Conservation (phyloP, 305 asterid species). For the Rubia tinctorum region DNA sequence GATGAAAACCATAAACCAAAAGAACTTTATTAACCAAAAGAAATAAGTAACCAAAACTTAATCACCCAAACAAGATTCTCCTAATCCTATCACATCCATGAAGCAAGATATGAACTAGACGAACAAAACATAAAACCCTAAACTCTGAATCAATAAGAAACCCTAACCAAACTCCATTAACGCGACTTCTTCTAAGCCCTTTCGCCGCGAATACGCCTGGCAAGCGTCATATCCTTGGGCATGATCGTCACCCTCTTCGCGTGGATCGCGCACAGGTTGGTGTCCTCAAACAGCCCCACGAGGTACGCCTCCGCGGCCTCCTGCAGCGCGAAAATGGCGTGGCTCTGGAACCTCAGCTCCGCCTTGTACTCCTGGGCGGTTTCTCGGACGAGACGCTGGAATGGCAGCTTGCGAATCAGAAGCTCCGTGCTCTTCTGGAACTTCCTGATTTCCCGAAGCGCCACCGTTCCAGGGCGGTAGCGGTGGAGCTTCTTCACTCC, state of each 20-base stretch:
- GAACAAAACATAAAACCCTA: no score
- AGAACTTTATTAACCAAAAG: no score
- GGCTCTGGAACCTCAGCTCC: not conserved
- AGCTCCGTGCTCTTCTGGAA: not conserved
- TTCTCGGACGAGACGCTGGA: not conserved
- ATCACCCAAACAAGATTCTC: no score
- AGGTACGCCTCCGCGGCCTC: not conserved
- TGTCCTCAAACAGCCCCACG: not conserved
- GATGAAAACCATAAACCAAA: no score
- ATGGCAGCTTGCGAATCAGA: not conserved
- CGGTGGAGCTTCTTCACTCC: constrained; percentile 47
- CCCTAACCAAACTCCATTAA: no score
- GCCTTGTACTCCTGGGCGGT: not conserved
- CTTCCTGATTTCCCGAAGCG: not conserved
- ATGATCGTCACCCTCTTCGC: not conserved
- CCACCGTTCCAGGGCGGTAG: not conserved
- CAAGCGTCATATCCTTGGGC: not conserved
- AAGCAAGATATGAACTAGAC: no score
- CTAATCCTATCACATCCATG: no score
- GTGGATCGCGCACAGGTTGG: not conserved
- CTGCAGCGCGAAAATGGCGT: not conserved
- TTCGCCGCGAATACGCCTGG: not conserved
- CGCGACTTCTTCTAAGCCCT: not conserved
- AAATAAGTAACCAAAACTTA: no score
- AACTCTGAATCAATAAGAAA: no score